These are phyloP conservation scores for Claviceps maximensis DNA, from an alignment of 2,329 filamentous ascomycete genomes.

Conservation along the genomic window DNA sequence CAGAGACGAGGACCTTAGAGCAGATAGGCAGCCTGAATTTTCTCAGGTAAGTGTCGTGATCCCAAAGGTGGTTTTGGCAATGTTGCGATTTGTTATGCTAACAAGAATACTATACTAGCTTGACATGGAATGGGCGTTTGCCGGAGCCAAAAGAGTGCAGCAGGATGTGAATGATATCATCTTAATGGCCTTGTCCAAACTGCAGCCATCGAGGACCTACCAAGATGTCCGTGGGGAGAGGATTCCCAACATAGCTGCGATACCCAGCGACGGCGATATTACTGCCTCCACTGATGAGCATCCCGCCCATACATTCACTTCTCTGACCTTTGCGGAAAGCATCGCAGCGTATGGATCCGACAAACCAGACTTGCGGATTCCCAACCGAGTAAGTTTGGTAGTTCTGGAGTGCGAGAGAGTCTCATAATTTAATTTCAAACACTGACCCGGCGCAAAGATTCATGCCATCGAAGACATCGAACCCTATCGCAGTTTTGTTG, in stretches of 20 bases:
- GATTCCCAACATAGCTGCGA: constrained; percentile 19
- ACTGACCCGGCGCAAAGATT: constrained; percentile 37
- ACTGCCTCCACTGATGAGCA: constrained; percentile 8
- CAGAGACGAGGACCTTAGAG: constrained; percentile 82
- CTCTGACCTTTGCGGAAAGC: constrained; percentile 27
- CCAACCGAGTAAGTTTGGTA: constrained; percentile 39
- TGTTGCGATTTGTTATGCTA: not conserved
- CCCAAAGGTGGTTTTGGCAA: not conserved
- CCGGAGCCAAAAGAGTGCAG: constrained; percentile 32
- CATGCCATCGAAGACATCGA: constrained; percentile 45
- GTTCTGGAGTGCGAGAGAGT: not conserved
- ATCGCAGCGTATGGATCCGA: constrained; percentile 78
- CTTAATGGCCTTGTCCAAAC: constrained; percentile 14
- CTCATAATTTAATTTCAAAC: constrained; percentile 7
- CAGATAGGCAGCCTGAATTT: constrained; percentile 92
- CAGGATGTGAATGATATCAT: constrained; percentile 24
- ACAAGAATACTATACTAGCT: constrained; percentile 35
- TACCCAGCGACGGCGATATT: constrained; percentile 6
- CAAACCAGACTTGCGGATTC: constrained; percentile 79
- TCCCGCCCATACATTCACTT: constrained; percentile 20
- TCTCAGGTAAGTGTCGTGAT: constrained; percentile 49
- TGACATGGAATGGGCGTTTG: constrained; percentile 89
- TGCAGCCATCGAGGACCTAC: constrained; percentile 40
- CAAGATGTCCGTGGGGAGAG: constrained; percentile 36
- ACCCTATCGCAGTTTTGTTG: constrained; percentile 47